Conservation (phyloP, 164 flowering plant genomes). For the Vitis labrusca region DNA sequence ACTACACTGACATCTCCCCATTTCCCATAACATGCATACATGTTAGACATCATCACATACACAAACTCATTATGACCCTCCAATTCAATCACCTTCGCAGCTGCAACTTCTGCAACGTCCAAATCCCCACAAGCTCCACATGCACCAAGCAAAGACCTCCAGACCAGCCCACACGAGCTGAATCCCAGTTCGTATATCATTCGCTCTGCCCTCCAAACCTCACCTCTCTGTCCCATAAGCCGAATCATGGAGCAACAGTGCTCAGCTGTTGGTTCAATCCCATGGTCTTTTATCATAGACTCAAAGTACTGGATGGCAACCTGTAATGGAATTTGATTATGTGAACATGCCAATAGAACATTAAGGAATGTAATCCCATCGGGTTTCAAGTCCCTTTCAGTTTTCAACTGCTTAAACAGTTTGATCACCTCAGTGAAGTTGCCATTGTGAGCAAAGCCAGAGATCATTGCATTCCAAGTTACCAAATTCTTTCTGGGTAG, state of each 20-base stretch:
- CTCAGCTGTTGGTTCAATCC: conserved; percentile 48
- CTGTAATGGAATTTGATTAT: conserved; percentile 27
- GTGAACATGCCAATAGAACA: conserved; percentile 55
- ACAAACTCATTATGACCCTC: conserved; percentile 54
- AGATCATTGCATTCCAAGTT: conserved; percentile 64
- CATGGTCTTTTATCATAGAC: conserved; percentile 44
- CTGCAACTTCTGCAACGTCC: conserved; percentile 50
- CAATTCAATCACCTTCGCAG: conserved; percentile 48
- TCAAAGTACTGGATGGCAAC: conserved; percentile 35
- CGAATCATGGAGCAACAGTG: conserved; percentile 62
- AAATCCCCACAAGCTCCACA: conserved; percentile 42
- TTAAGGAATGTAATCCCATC: conserved; percentile 61
- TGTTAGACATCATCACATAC: conserved; percentile 57
- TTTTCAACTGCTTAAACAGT: conserved; percentile 45
- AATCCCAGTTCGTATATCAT: conserved; percentile 57
- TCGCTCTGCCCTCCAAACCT: conserved; percentile 38
- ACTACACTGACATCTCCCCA: conserved; percentile 45
- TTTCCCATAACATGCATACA: conserved; percentile 43
- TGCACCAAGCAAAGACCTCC: conserved; percentile 67
- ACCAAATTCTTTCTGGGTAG: conserved; percentile 52
- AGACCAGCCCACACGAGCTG: conserved; percentile 44
- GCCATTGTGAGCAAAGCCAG: conserved; percentile 67
- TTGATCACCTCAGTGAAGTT: conserved; percentile 36
- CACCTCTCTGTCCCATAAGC: conserved; percentile 54
- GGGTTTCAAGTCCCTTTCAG: conserved; percentile 31